phyloP scores from a whole-genome alignment of 1,139 yeast genomes.

The Zygoascus meyerae region DNA sequence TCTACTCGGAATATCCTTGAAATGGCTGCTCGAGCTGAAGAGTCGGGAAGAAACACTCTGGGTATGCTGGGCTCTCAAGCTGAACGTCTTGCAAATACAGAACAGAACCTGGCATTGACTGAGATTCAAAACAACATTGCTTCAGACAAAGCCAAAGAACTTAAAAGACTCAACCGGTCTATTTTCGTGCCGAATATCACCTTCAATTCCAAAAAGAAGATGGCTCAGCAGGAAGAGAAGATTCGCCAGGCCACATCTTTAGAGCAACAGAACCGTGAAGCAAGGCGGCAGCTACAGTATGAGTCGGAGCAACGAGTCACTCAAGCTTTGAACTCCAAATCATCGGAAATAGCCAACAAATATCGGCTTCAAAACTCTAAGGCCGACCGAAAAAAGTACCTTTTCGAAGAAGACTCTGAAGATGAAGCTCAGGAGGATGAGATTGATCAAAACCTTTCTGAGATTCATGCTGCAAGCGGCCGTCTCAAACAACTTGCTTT shows the following conservation, averaged over 20 bases:
- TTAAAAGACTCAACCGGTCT: conserved; percentile 73
- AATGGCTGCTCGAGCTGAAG: conserved; percentile 90
- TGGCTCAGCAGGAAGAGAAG: conserved; percentile 68
- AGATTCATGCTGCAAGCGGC: conserved; percentile 43
- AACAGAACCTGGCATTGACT: conserved; percentile 67
- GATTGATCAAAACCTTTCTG: conserved; percentile 50
- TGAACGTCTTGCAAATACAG: conserved; percentile 74
- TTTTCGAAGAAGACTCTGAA: conserved; percentile 55
- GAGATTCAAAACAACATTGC: conserved; percentile 80
- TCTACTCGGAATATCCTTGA: conserved; percentile 81
- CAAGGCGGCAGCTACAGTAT: conserved; percentile 40
- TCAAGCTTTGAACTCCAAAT: conserved; percentile 34
- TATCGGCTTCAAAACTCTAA: conserved; percentile 30
- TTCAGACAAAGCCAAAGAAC: conserved; percentile 74
- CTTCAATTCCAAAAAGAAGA: conserved; percentile 73
- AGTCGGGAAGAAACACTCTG: conserved; percentile 79
- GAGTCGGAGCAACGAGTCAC: conserved; percentile 48
- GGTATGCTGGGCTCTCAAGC: conserved; percentile 93
- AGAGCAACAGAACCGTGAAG: conserved; percentile 43
- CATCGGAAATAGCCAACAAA: conserved; percentile 34
- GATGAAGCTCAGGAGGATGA: conserved; percentile 58
- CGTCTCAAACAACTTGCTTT: conserved; percentile 48
- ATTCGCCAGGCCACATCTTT: conserved; percentile 60
- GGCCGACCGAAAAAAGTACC: conserved; percentile 42
- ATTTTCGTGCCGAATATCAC: conserved; percentile 74